These are phyloP conservation scores for Saccharomycopsis fodiens DNA, from an alignment of 805 yeast genomes.

Conservation along the genomic window DNA sequence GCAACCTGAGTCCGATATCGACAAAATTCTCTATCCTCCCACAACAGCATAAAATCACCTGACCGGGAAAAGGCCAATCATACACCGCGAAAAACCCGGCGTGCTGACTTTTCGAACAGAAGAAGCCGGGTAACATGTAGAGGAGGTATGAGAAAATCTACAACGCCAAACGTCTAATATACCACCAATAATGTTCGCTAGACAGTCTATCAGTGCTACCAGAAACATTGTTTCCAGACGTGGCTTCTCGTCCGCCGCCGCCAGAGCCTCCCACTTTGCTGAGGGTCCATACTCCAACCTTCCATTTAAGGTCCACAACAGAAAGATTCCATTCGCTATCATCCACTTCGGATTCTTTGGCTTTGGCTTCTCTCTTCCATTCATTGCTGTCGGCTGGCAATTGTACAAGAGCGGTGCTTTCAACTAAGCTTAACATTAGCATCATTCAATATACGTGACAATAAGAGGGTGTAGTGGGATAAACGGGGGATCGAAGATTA, in stretches of 20 bases:
- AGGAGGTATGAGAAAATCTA: background rate
- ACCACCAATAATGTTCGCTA: conserved; percentile 25
- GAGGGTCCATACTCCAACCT: conserved; percentile 87
- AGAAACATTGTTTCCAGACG: conserved; percentile 30
- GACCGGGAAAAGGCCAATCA: conserved; percentile 1
- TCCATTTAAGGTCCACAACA: conserved; percentile 91
- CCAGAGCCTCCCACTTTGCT: conserved; percentile 46
- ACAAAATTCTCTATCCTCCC: background rate
- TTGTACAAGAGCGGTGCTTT: conserved; percentile 72
- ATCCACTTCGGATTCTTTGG: conserved; percentile 75
- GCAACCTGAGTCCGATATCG: background rate
- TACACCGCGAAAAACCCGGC: background rate
- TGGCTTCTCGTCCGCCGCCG: conserved; percentile 50
- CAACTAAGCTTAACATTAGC: conserved; percentile 6
- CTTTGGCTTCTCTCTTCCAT: conserved; percentile 68
- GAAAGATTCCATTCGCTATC: conserved; percentile 81
- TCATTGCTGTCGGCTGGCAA: conserved; percentile 72
- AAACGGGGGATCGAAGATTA: background rate
- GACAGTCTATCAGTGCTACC: conserved; percentile 28
- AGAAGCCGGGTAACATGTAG: background rate
- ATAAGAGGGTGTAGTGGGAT: background rate
- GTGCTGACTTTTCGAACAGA: conserved; percentile 1
- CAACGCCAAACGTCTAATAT: background rate
- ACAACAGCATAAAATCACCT: conserved; percentile 2
- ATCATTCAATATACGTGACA: background rate